phyloP scores from a whole-genome alignment of 331 rosid genomes.

The Telfairia occidentalis region DNA sequence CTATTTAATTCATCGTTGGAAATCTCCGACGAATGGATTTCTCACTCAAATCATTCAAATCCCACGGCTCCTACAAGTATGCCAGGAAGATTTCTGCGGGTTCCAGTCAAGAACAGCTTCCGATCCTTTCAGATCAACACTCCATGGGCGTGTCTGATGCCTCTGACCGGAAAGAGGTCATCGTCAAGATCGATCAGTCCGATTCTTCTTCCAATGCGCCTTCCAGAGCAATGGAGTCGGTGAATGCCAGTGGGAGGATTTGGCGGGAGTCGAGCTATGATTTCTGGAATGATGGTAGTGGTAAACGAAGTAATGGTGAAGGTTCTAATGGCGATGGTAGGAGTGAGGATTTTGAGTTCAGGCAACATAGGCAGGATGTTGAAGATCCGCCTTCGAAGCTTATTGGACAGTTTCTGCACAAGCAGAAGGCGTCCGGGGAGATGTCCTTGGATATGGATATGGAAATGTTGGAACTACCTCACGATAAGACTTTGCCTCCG shows the following conservation, averaged over 20 bases:
- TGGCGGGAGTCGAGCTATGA: conserved; percentile 53
- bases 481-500: conserved; percentile 25
- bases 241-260: conserved; percentile 6
- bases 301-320: not conserved
- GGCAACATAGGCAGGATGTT: not conserved
- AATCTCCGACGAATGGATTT: conserved; percentile 26
- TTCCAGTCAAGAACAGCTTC: conserved; percentile 41
- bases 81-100: conserved; percentile 26
- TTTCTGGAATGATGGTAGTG: conserved; percentile 27
- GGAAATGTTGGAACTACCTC: conserved; percentile 64
- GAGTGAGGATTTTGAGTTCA: conserved; percentile 34
- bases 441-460: conserved; percentile 75
- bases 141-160: not conserved
- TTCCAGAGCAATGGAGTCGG: not conserved
- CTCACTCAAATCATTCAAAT: conserved; percentile 50
- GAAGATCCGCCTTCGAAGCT: conserved; percentile 81
- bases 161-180: conserved; percentile 1
- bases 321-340: not conserved
- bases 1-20: not conserved
- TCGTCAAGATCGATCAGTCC: conserved; percentile 27
- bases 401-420: conserved; percentile 56
- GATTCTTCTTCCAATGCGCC: not conserved
- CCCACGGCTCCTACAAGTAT: conserved; percentile 28
- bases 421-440: conserved; percentile 66
- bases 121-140: conserved; percentile 34